Conservation (phyloP, 2,329 filamentous ascomycete genomes). For the Clarireedia paspali region DNA sequence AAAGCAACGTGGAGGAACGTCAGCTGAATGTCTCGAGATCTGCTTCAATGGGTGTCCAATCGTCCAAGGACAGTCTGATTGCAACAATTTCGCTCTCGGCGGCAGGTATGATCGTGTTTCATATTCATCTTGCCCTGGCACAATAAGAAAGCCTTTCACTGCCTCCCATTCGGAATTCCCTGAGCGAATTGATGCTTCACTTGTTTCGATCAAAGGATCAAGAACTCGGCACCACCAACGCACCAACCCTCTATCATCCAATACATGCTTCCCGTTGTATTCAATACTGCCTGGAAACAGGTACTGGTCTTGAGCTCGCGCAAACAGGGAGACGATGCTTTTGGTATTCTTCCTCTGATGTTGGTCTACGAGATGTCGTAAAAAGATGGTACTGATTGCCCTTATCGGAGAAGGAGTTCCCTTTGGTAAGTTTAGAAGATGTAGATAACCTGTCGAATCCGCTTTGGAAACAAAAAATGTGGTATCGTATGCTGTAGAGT, state of each 20-base stretch:
- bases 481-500: conserved; percentile 70
- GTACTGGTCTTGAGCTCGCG: conserved; percentile 85
- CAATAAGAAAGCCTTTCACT: conserved; percentile 72
- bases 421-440: conserved; percentile 54
- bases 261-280: conserved; percentile 77
- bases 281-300: conserved; percentile 88
- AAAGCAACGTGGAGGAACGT: conserved; percentile 72
- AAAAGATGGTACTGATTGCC: conserved; percentile 64
- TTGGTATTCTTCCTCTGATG: conserved; percentile 57
- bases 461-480: conserved; percentile 95
- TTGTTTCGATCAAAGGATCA: conserved; percentile 55
- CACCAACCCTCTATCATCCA: conserved; percentile 83
- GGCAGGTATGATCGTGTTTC: conserved; percentile 79
- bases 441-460: conserved; percentile 85
- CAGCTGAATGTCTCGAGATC: conserved; percentile 54
- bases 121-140: conserved; percentile 77
- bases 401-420: conserved; percentile 66
- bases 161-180: conserved; percentile 32
- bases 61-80: conserved; percentile 42
- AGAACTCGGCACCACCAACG: conserved; percentile 94
- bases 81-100: conserved; percentile 26
- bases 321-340: conserved; percentile 82
- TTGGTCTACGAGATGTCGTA: conserved; percentile 64
- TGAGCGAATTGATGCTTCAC: background rate
- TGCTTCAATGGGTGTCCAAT: conserved; percentile 63